Percentiles rank a stretch among this genome's conserved stretches.
These are phyloP conservation scores for Mucor piriformis DNA, from an alignment of 371 early-diverging fungal species.

Conservation along the genomic window DNA sequence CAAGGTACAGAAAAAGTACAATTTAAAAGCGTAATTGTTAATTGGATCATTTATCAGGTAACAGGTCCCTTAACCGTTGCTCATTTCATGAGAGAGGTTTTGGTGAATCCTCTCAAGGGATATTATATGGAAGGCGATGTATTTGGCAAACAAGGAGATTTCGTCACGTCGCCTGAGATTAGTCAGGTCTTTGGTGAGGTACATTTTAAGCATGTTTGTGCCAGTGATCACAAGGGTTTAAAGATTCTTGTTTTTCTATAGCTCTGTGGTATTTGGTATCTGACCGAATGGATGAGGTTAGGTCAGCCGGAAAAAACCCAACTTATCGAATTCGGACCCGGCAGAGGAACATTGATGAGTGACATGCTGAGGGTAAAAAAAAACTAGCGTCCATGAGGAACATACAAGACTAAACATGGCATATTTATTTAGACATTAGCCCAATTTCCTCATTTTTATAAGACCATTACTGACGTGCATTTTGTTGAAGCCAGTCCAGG, in stretches of 20 bases:
- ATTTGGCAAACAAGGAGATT: constrained; percentile 94
- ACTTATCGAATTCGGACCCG: constrained; percentile 93
- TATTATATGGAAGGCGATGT: constrained; percentile 93
- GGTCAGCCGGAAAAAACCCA: constrained; percentile 66
- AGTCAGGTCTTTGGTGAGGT: constrained; percentile 97
- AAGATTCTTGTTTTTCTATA: constrained; percentile 14
- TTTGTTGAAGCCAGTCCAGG: constrained; percentile 85
- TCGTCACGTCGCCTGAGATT: constrained; percentile 95
- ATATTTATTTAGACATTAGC: constrained; percentile 48
- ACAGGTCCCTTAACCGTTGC: constrained; percentile 87
- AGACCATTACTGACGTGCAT: constrained; percentile 69
- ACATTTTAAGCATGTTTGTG: constrained; percentile 1
- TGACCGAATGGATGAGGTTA: constrained; percentile 71
- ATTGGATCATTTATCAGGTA: constrained; percentile 35
- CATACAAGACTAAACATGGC: not conserved
- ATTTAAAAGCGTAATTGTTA: not conserved
- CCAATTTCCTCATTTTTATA: constrained; percentile 69
- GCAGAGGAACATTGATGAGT: constrained; percentile 91
- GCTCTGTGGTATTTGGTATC: constrained; percentile 81
- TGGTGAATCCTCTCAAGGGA: constrained; percentile 89
- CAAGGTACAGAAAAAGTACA: constrained; percentile 38
- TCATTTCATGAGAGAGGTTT: constrained; percentile 86
- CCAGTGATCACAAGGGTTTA: no score
- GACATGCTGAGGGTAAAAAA: constrained; percentile 83
- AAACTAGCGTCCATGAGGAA: not conserved